phyloP scores from a whole-genome alignment of 2,329 filamentous ascomycete genomes.

The Botryotinia narcissicola region DNA sequence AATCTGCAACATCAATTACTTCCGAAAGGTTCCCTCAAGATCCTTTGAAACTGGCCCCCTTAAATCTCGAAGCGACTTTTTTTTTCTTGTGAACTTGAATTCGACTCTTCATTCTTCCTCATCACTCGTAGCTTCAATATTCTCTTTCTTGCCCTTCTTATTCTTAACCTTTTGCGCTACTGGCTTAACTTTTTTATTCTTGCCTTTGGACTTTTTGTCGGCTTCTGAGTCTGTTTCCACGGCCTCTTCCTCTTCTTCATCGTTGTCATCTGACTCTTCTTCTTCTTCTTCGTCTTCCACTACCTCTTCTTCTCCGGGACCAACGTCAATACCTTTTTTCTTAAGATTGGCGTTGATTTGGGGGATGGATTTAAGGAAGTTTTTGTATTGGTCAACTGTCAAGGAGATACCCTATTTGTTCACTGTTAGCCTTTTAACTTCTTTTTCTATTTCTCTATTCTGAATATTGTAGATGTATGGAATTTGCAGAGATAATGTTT shows the following conservation, averaged over 20 bases:
- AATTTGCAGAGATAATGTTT: neutral
- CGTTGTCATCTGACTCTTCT: neutral
- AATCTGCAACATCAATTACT: neutral
- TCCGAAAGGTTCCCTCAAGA: neutral
- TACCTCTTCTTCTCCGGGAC: constrained; percentile 24
- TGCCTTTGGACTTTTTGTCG: neutral
- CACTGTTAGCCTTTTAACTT: neutral
- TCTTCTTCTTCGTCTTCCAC: neutral
- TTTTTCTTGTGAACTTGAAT: neutral
- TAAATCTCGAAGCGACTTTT: neutral
- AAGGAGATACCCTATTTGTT: constrained; percentile 60
- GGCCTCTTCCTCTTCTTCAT: neutral
- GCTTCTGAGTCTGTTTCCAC: constrained; percentile 1
- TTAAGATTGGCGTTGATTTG: constrained; percentile 56
- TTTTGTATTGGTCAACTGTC: constrained; percentile 60
- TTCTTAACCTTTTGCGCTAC: constrained; percentile 43
- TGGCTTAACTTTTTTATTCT: constrained; percentile 2
- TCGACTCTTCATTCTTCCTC: constrained; percentile 48
- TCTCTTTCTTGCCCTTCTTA: constrained; percentile 49
- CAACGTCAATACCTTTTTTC: constrained; percentile 44
- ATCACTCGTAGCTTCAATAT: constrained; percentile 63
- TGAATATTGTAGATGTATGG: neutral
- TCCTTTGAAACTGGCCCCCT: neutral
- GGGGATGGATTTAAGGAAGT: constrained; percentile 55
- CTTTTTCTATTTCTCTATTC: neutral